A percentile compares a stretch with the other conserved stretches of the same genome.
Conservation (phyloP, 2,329 filamentous ascomycete genomes). For the Raffaelea deltoideospora region DNA sequence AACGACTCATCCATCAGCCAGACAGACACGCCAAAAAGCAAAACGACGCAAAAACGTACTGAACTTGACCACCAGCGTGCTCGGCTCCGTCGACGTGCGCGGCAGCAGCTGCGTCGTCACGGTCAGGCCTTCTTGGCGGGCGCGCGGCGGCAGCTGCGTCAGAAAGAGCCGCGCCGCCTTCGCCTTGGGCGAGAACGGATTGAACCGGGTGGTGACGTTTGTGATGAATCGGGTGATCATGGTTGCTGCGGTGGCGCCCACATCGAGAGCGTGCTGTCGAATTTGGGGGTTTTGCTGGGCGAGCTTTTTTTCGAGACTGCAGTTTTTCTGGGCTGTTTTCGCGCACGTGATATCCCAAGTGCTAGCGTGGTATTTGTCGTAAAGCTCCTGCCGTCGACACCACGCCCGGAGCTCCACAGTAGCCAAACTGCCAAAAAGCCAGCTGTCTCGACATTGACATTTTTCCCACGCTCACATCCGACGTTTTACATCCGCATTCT, state of each 20-base stretch:
- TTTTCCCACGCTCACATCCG: too few species aligned
- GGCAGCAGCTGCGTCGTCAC: constrained; percentile 67
- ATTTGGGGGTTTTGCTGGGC: too few species aligned
- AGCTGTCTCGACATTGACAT: too few species aligned
- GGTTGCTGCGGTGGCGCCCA: constrained; percentile 15
- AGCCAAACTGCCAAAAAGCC: too few species aligned
- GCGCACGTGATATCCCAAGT: too few species aligned
- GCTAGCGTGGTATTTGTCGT: too few species aligned
- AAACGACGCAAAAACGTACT: constrained; percentile 37
- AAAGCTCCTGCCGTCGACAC: too few species aligned
- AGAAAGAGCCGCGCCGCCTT: constrained; percentile 83
- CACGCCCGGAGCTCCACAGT: too few species aligned
- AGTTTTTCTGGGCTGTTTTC: too few species aligned
- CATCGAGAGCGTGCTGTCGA: too few species aligned
- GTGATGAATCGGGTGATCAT: constrained; percentile 86
- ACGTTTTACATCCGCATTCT: too few species aligned
- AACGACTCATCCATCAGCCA: background rate
- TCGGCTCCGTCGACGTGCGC: constrained; percentile 50
- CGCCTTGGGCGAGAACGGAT: constrained; percentile 68
- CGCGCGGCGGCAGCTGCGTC: constrained; percentile 65
- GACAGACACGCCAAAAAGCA: background rate
- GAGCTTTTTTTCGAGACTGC: too few species aligned
- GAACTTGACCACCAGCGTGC: constrained; percentile 65
- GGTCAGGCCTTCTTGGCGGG: constrained; percentile 56
- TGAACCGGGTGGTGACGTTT: constrained; percentile 74